Percentiles rank a stretch among this genome's conserved stretches.
These are phyloP conservation scores for Meira nashicola DNA, from an alignment of 1,284 basidiomycete genomes.

Conservation along the genomic window DNA sequence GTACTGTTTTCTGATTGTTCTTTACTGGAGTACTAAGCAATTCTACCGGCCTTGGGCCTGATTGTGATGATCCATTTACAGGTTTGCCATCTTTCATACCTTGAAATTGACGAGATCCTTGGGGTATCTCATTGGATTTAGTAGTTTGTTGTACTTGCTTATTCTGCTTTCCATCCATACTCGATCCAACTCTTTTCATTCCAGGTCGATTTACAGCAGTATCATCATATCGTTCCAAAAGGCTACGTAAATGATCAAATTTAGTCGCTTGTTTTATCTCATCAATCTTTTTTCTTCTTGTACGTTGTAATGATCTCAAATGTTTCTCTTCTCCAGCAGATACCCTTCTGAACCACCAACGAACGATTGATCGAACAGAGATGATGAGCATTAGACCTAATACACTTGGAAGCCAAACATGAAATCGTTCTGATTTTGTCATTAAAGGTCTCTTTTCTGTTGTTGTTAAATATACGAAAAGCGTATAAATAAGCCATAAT, in stretches of 20 bases:
- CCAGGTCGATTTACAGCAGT: conserved; percentile 11
- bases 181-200: conserved; percentile 7
- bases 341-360: conserved; percentile 79
- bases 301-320: conserved; percentile 68
- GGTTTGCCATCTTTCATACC: neutral
- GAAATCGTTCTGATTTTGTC: conserved; percentile 4
- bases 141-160: neutral
- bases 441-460: conserved; percentile 1
- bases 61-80: neutral
- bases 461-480: conserved; percentile 67
- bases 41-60: neutral
- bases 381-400: conserved; percentile 19
- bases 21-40: too few species aligned
- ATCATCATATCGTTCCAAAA: conserved; percentile 87
- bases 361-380: conserved; percentile 71
- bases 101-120: neutral
- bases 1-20: too few species aligned
- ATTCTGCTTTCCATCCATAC: neutral
- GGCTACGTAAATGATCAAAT: conserved; percentile 81
- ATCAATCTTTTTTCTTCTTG: conserved; percentile 81
- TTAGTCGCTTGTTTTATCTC: conserved; percentile 97
- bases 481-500: conserved; percentile 73
- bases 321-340: conserved; percentile 81
- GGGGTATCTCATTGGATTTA: neutral
- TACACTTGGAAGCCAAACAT: conserved; percentile 28